Evolutionary conservation across 1,284 basidiomycete species (phyloP).

Genomic region (Calocybe gambosa): DNA sequence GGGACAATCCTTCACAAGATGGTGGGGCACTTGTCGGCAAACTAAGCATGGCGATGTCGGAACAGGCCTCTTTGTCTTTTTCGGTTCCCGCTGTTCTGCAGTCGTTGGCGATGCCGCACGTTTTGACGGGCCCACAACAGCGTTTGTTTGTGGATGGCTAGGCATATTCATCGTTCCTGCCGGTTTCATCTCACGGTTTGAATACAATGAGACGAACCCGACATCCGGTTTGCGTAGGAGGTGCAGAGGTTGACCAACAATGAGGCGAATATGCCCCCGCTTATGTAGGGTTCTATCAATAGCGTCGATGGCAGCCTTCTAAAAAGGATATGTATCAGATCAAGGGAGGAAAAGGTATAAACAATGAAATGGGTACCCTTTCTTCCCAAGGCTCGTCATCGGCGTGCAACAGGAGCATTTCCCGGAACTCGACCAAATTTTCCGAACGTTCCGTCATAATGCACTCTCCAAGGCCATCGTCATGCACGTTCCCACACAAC

Average conservation of each 20-base stretch:
- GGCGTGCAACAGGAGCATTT: constrained; percentile 53
- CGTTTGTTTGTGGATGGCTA: constrained; percentile 9
- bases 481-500: constrained; percentile 56
- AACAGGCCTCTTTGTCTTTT: constrained; percentile 29
- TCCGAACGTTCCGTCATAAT: constrained; percentile 58
- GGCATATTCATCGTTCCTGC: no score
- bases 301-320: constrained; percentile 57
- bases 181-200: no score
- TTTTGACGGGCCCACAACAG: constrained; percentile 20
- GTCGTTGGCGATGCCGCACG: constrained; percentile 19
- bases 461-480: constrained; percentile 39
- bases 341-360: constrained; percentile 1
- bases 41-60: constrained; percentile 33
- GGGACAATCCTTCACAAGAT: constrained; percentile 46
- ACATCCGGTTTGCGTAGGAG: constrained; percentile 34
- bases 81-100: constrained; percentile 23
- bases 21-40: constrained; percentile 34
- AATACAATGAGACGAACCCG: constrained; percentile 6
- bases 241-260: constrained; percentile 57
- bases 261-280: constrained; percentile 48
- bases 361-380: constrained; percentile 41
- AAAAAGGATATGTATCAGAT: constrained; percentile 11
- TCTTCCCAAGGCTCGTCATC: constrained; percentile 59
- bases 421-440: constrained; percentile 62
- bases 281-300: constrained; percentile 56